Base-by-base conservation (phyloP, 495 filamentous ascomycete species). In the Neurospora sp. region DNA sequence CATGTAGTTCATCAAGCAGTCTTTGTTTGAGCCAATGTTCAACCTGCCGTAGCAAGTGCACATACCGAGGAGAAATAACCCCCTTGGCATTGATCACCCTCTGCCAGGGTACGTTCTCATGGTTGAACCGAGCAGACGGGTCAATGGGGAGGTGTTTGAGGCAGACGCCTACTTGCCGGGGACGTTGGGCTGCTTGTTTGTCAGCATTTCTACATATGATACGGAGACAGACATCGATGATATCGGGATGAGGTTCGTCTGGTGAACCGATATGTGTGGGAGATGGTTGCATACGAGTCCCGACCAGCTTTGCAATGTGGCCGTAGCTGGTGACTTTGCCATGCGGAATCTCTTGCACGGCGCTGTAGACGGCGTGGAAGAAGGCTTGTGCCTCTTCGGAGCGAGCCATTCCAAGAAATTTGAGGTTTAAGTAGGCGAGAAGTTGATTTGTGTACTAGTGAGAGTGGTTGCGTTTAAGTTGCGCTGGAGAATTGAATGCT, bases 91-190 rank as follows among this genome's bases (percentile, higher is more conserved):
- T 96, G 74, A 98, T 91, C 12, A 98, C 93, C 68, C 95, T 85
- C 83, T 98, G 95, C 95, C 95, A 98, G 4, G 94, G 95, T 12
- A 97, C 94, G 75, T 92, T 97, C 20, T 81, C 84, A 71, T 86
- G 82, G 76, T 97, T 87, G 81, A 90, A 96, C 72, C 76, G 81
- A 70, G 74, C 74, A 42, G 76, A 80, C 35, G 81, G 75, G 79
- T 80, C 81, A 14, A 76, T 44, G 3, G 95, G 88, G 17, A 98
- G 90, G 75, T 96, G 90, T 78, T 97, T 97, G 1, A 98, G 88
- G 76, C 90, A 93, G 38, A 94, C 84, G 37, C 95, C 94, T 39
- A 98, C 94, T 82, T 98, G 94, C 38, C 93, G 89, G 8, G 90
- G 88, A 9, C 90, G 84, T 79, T 91, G 85, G 14, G 89, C 90